phyloP scores from a whole-genome alignment of 208 protist species.

The Trypanosomatidae sp. region DNA sequence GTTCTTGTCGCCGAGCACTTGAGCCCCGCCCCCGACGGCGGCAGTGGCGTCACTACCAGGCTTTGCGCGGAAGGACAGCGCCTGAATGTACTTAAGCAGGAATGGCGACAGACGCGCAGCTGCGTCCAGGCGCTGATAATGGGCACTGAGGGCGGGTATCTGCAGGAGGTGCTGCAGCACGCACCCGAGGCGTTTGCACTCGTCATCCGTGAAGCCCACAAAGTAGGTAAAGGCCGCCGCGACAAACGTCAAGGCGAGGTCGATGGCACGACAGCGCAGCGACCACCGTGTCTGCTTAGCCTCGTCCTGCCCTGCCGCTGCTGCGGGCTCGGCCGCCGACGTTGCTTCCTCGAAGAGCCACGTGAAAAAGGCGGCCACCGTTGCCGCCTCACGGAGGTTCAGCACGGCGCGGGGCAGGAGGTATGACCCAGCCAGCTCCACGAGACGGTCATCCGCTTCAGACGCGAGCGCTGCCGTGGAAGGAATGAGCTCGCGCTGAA shows the following conservation, averaged over 20 bases:
- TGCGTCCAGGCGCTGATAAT: conserved; percentile 6
- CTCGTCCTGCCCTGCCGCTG: not conserved
- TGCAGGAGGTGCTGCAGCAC: conserved; percentile 38
- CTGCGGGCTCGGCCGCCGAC: not conserved
- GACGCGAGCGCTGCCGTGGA: not conserved
- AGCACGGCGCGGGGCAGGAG: conserved; percentile 73
- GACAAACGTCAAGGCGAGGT: conserved; percentile 54
- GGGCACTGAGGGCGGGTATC: conserved; percentile 15
- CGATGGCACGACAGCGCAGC: conserved; percentile 21
- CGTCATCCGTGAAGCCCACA: conserved; percentile 71
- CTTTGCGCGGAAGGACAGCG: conserved; percentile 1
- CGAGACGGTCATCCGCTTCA: conserved; percentile 19
- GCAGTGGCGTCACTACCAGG: not conserved
- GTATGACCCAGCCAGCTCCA: conserved; percentile 46
- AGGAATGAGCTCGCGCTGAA: conserved; percentile 11
- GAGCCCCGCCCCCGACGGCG: not conserved
- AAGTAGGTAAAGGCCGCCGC: conserved; percentile 59
- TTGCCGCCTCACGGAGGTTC: conserved; percentile 62
- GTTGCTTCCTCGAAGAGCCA: conserved; percentile 37
- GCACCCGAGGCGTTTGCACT: conserved; percentile 68
- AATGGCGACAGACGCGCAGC: conserved; percentile 4
- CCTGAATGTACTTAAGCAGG: conserved; percentile 4
- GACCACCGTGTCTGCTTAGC: not conserved
- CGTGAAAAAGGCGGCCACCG: conserved; percentile 57
- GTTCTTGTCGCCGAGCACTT: not conserved